Base-by-base conservation (phyloP, 2,329 filamentous ascomycete species). In the Talaromyces marneffei region DNA sequence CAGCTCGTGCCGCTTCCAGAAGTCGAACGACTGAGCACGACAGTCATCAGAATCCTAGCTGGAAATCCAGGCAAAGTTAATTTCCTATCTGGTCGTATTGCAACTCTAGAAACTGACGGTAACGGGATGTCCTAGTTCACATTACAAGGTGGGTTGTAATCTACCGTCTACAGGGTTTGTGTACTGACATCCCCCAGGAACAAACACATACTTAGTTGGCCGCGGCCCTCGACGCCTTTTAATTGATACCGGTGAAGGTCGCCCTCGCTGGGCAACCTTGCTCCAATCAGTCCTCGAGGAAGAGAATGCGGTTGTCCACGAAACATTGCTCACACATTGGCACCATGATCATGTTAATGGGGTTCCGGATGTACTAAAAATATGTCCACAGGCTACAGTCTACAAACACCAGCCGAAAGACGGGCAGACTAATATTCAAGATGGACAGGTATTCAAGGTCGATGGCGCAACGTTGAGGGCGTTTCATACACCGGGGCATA, bases 181-280 rank as follows among this genome's bases (percentile, higher is more conserved):
- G 7, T 35, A 23, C n/a, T 35, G 48, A 33, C 18, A 52, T 33
- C 4, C 18, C 10, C 4, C 29, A 84, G 82, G 92, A 64, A 97
- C 94, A 67, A 99, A 99, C 75, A 99, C 94, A 35, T 99, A 99
- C 74, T 83, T 99, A 18, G 71, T 99, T 62, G 94, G 94, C 62
- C 87, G 83, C 6, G 93, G 92, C 3, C 73, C 79, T 5, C 76
- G 78, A 6, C 87, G 94, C 9, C 82, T 97, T 62, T 83, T 99
- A 23, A 86, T 99, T 70, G 94, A 99, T 76, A 96, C 92, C 0
- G 94, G 90, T 54, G 88, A 96, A 74, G 94, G 93, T 52, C 84
- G 80, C 62, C 84, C 87, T 2, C 81, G 83, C 35, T 99, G 93
- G 93, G 81, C 85, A 44, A 74, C 81, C 0, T 82, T 84, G 0